phyloP scores from a whole-genome alignment of 345 rosid species.

The Pseudoturritis turrita region DNA sequence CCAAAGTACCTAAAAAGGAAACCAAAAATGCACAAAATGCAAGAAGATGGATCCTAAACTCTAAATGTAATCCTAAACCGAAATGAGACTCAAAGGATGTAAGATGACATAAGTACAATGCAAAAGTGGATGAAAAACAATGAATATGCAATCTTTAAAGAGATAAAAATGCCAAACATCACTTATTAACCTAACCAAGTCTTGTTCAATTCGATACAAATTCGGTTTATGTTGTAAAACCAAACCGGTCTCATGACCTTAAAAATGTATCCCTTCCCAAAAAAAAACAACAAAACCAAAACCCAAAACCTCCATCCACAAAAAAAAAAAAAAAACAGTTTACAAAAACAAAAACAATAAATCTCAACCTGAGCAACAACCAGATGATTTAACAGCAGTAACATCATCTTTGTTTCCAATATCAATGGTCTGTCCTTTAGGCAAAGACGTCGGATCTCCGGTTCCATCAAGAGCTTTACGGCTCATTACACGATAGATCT shows the following conservation, averaged over 20 bases:
- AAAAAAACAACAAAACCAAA: slow-evolving; percentile 1
- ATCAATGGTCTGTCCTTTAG: slow-evolving; percentile 48
- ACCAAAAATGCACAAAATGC: too few relatives aligned
- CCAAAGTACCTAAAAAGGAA: too few relatives aligned
- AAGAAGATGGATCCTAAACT: too few relatives aligned
- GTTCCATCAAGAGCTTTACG: slow-evolving; percentile 48
- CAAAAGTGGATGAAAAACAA: too few relatives aligned
- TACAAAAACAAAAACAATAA: neutral
- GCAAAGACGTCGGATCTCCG: slow-evolving; percentile 39
- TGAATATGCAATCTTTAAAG: too few relatives aligned
- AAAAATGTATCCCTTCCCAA: neutral
- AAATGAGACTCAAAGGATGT: too few relatives aligned
- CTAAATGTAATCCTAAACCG: too few relatives aligned
- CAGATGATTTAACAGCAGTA: slow-evolving; percentile 45
- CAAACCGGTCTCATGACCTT: slow-evolving; percentile 8
- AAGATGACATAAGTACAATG: too few relatives aligned
- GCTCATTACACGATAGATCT: slow-evolving; percentile 43
- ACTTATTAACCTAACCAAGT: slow-evolving; percentile 2
- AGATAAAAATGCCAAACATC: too few relatives aligned
- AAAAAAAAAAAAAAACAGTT: neutral
- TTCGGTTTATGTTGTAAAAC: slow-evolving; percentile 1
- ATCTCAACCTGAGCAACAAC: slow-evolving; percentile 42
- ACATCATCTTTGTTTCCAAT: slow-evolving; percentile 45
- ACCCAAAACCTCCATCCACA: neutral
- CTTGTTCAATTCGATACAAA: neutral